These are phyloP conservation scores for Trichophyton schoenleinii DNA, from an alignment of 2,329 filamentous ascomycete genomes.

Conservation along the genomic window DNA sequence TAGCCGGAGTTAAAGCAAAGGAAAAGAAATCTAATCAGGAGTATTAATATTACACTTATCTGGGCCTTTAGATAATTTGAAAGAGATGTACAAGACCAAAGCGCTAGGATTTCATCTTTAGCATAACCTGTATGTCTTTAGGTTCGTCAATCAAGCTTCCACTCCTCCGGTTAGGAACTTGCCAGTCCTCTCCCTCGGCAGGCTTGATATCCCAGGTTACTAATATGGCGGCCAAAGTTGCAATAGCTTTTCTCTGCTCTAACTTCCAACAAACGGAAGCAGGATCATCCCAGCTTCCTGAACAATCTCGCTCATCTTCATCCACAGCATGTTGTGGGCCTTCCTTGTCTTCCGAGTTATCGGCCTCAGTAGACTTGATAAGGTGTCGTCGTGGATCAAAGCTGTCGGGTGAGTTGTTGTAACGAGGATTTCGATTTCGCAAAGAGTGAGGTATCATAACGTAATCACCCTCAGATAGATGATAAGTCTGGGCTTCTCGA, in stretches of 20 bases:
- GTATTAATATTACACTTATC: background rate
- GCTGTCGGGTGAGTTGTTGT: constrained; percentile 30
- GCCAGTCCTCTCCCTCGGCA: constrained; percentile 33
- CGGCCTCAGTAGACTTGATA: constrained; percentile 33
- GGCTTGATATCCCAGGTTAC: constrained; percentile 46
- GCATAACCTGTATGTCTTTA: constrained; percentile 42
- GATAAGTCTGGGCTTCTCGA: constrained; percentile 26
- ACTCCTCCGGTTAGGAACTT: constrained; percentile 38
- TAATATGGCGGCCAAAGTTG: constrained; percentile 41
- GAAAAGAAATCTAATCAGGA: background rate
- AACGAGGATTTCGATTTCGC: constrained; percentile 31
- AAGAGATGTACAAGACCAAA: background rate
- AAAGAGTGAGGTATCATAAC: constrained; percentile 35
- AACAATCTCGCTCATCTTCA: background rate
- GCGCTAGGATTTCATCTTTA: constrained; percentile 32
- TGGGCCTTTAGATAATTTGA: background rate
- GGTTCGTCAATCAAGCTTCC: constrained; percentile 41
- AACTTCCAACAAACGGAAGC: constrained; percentile 40
- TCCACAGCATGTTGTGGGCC: background rate
- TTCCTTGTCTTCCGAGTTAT: constrained; percentile 16
- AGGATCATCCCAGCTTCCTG: background rate
- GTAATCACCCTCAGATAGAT: constrained; percentile 31
- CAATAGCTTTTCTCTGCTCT: constrained; percentile 39
- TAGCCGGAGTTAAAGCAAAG: background rate
- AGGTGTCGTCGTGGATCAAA: constrained; percentile 39